Conservation (phyloP, 371 early-diverging fungal species). For the Chytridium lagenaria region DNA sequence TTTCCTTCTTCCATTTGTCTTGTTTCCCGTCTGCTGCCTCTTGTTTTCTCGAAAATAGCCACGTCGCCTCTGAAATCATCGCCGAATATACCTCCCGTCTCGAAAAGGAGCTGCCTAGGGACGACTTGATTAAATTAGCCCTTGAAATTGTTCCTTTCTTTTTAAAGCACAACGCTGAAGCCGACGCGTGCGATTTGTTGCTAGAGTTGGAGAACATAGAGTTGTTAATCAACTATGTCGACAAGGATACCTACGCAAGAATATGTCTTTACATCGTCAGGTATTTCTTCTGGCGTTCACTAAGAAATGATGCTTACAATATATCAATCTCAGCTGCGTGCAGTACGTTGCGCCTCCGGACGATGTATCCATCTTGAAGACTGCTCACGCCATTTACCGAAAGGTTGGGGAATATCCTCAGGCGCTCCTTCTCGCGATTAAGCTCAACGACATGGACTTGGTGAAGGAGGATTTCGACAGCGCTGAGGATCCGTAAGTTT, state of each 20-base stretch:
- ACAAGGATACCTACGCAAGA: slow-evolving; percentile 89
- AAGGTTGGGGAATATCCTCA: slow-evolving; percentile 79
- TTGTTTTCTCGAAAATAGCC: slow-evolving; percentile 53
- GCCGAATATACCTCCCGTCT: slow-evolving; percentile 75
- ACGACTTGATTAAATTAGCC: slow-evolving; percentile 75
- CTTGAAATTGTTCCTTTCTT: slow-evolving; percentile 92
- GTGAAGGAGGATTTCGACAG: slow-evolving; percentile 89
- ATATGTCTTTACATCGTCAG: slow-evolving; percentile 95
- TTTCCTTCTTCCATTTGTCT: too few relatives aligned
- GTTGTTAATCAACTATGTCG: slow-evolving; percentile 77
- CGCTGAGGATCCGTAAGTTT: slow-evolving; percentile 78
- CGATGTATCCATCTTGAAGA: slow-evolving; percentile 80
- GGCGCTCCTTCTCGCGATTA: slow-evolving; percentile 85
- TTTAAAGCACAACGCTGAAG: slow-evolving; percentile 95
- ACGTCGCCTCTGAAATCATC: slow-evolving; percentile 91
- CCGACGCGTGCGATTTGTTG: slow-evolving; percentile 95
- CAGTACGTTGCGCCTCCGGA: slow-evolving; percentile 90
- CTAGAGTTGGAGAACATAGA: slow-evolving; percentile 87
- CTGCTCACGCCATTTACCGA: slow-evolving; percentile 90
- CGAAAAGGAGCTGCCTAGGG: slow-evolving; percentile 52
- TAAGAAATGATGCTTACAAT: too few relatives aligned
- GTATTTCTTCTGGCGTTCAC: too few relatives aligned
- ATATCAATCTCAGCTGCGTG: slow-evolving; percentile 90
- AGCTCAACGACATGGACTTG: slow-evolving; percentile 78
- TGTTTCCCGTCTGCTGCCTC: not conserved